phyloP scores from a whole-genome alignment of 352 stramenopile species.

The Elongisporangium undulatum region DNA sequence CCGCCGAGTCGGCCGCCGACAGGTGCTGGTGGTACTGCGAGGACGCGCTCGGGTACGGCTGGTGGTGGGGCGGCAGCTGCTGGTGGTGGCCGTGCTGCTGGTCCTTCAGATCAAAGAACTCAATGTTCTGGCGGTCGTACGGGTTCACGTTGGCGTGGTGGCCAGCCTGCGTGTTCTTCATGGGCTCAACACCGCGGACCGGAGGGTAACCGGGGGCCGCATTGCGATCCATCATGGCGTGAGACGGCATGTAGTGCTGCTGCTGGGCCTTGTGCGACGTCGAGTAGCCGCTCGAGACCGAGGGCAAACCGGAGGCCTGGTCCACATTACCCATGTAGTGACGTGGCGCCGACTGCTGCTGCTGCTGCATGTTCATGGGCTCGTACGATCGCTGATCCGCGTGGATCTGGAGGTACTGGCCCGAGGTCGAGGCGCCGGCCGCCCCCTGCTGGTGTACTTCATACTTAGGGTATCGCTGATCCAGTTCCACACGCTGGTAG shows the following conservation, averaged over 20 bases:
- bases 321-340: constrained; percentile 57
- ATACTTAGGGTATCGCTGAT: constrained; percentile 49
- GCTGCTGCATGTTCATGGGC: constrained; percentile 48
- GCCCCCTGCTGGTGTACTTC: constrained; percentile 33
- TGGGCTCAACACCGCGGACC: constrained; percentile 20
- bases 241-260: not conserved
- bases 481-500: constrained; percentile 61
- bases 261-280: constrained; percentile 16
- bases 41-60: constrained; percentile 35
- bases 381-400: constrained; percentile 74
- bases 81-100: constrained; percentile 27
- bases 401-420: constrained; percentile 75
- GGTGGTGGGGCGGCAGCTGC: constrained; percentile 35
- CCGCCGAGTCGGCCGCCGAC: constrained; percentile 50
- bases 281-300: constrained; percentile 53
- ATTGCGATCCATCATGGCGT: constrained; percentile 28
- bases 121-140: constrained; percentile 40
- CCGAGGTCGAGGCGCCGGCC: constrained; percentile 12
- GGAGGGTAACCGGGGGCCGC: constrained; percentile 11
- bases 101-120: constrained; percentile 81
- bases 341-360: constrained; percentile 24
- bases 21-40: constrained; percentile 73
- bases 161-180: constrained; percentile 22
- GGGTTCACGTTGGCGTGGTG: constrained; percentile 27
- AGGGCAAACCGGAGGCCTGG: constrained; percentile 24